Evolutionary conservation across 148 eudicot species (phyloP), one percentile per base, ranked within the genome.

Genomic region (Camellia sinensis): DNA sequence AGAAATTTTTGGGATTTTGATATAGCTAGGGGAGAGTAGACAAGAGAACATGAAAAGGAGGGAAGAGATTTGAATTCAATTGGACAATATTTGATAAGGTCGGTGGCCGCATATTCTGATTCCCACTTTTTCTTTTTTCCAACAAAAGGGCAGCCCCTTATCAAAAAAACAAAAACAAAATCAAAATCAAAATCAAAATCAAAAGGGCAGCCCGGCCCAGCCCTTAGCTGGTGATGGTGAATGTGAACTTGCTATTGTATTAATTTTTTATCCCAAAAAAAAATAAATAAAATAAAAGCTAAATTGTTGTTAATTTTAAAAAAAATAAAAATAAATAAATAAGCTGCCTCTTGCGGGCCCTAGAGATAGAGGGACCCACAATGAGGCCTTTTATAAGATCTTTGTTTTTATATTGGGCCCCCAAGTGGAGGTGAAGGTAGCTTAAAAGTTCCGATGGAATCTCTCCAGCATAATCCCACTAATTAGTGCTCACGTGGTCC

Each of bases 401-500:
- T 50, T 71, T 17, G 6, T 19, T 52, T 21, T 13, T 15, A 19
- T 50, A 10, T 48, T 10, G 18, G 17, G 40, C 19, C 40, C 57
- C 74, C 8, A 48, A 17, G 74, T 52, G 60, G 75, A 60, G 14
- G 60, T 48, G 10, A 72, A 72, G 75, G 75, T 53, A 73, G 63
- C 63, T 73, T 53, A 14, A 54, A 73, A 53, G 21, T 53, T 73
- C 63, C 62, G 76, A 73, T 10, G 22, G 76, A 73, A 73, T 73
- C 76, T 73, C 19, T 73, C 45, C 76, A 73, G 76, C 45, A 18
- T 7, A 73, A 54, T 22, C 76, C 76, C 76, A 73, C 63, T 73
- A 14, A 14, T 53, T 29, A 72, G 75, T 72, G 75, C 63, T 54
- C 62, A 73, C 22, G 76, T 54, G 76, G 63, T 54, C 76, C 76